A percentile compares a stretch with the other conserved stretches of the same genome.
Evolutionary conservation across 1,284 basidiomycete species (phyloP).

Genomic region (Vanrija pseudolonga): DNA sequence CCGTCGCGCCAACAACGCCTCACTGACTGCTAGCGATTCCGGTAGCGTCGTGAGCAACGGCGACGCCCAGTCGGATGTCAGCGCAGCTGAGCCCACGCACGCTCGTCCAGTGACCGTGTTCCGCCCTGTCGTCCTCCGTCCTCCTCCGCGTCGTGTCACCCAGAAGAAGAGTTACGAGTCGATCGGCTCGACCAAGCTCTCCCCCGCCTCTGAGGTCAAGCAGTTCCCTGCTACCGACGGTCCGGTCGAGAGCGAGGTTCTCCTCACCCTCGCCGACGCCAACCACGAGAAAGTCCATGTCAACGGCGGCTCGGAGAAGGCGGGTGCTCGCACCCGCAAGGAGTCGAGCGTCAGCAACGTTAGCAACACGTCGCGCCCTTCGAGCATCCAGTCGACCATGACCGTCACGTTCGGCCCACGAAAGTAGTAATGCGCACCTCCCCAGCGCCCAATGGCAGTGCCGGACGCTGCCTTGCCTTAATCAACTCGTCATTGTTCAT

Average conservation of each 20-base stretch:
- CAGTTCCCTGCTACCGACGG: not conserved
- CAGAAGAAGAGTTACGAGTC: conserved; percentile 22
- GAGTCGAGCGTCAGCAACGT: not conserved
- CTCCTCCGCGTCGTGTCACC: conserved; percentile 17
- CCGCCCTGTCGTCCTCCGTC: conserved; percentile 16
- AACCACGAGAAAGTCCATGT: conserved; percentile 1
- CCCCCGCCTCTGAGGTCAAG: not conserved
- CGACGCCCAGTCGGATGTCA: too few species aligned
- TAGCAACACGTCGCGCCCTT: not conserved
- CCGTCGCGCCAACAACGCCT: not conserved
- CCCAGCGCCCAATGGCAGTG: too few species aligned
- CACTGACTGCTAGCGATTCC: too few species aligned
- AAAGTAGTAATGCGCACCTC: not conserved
- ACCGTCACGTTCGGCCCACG: conserved; percentile 11
- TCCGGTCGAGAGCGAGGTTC: conserved; percentile 3
- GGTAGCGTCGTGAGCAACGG: too few species aligned
- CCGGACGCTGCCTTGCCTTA: too few species aligned
- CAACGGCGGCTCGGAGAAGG: not conserved
- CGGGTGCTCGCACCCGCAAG: not conserved
- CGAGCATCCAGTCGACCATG: conserved; percentile 8
- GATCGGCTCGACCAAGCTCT: conserved; percentile 1
- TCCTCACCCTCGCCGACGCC: conserved; percentile 8
- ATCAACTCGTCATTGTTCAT: too few species aligned
- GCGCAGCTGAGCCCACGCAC: too few species aligned
- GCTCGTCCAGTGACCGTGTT: conserved; percentile 1